Percentiles rank a stretch among this genome's conserved stretches.
Evolutionary conservation across 2,329 filamentous ascomycete genomes (phyloP).

Genomic region (Talaromyces sp.): DNA sequence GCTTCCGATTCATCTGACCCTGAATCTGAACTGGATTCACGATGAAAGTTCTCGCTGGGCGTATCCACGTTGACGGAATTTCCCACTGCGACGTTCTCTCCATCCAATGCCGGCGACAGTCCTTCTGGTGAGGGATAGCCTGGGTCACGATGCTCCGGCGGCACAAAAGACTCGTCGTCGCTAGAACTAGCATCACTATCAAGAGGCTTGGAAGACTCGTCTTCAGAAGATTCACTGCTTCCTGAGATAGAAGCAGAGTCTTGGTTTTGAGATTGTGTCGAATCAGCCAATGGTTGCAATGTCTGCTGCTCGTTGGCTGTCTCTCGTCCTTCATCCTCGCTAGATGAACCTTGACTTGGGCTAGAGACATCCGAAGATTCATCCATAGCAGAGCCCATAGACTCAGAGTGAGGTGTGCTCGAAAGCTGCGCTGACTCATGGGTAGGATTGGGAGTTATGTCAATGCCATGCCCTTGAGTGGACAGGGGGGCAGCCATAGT

Average conservation of each 20-base stretch:
- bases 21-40: conserved; percentile 22
- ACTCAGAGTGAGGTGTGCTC: conserved; percentile 26
- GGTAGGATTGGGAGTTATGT: background rate
- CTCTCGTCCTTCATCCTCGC: conserved; percentile 20
- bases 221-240: background rate
- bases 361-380: conserved; percentile 36
- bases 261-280: background rate
- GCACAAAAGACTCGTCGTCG: background rate
- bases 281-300: background rate
- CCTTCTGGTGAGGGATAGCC: conserved; percentile 12
- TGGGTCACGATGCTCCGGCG: background rate
- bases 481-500: too few relatives aligned
- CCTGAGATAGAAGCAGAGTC: background rate
- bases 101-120: conserved; percentile 4
- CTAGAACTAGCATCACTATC: conserved; percentile 3
- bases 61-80: conserved; percentile 10
- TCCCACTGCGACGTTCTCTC: conserved; percentile 12
- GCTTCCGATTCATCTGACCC: conserved; percentile 49
- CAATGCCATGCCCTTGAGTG: background rate
- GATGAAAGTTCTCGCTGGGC: conserved; percentile 14
- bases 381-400: conserved; percentile 41
- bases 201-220: background rate
- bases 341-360: conserved; percentile 15
- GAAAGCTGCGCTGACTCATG: conserved; percentile 16
- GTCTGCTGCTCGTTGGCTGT: background rate